Base-by-base conservation (phyloP, 345 rosid genomes). In the Orychophragmus violaceus region DNA sequence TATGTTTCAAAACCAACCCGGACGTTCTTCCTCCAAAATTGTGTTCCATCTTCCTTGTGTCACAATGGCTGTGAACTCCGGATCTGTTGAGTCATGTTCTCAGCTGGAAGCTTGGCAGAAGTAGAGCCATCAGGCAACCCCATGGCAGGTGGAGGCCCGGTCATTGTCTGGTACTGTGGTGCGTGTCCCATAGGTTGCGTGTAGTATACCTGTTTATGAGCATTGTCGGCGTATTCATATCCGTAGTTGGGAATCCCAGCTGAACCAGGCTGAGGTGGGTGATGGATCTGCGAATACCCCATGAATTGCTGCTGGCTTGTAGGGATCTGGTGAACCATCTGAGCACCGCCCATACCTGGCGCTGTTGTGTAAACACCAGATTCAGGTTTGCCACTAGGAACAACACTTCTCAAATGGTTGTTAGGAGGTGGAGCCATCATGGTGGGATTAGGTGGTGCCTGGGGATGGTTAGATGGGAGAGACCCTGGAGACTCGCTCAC, bases 141-240 rank as follows among this genome's bases (percentile, higher is more conserved):
- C 55, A 73, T 80, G 42, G 68, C 25, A 49, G 79, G 78, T 62
- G 81, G 72, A 33, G 74, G 75, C 14, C 80, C 74, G 0, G 84
- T 65, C 87, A 88, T 84, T 62, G 99, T 94, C 68, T 94, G 99
- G 76, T 90, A 94, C 77, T 87, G 99, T n/a, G n/a, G n/a, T 46
- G 90, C 78, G 59, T 87, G 82, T 8, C 84, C 87, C 69, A 83
- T 22, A 69, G 85, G 89, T 75, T 85, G 99, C n/a, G 95, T 78
- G 51, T 87, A 94, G 77, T 85, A 90, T 39, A 90, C 75, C 81
- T 80, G 97, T 29, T 82, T 78, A 75, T 81, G 87, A 64, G 83
- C 71, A 76, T 86, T 87, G 74, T 87, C 90, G 0, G 82, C 51
- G 62, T 62, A 85, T 64, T 88, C 99, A 68, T 84, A 90, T 28